Evolutionary conservation across 192 early-diverging fungal genomes (phyloP).

Genomic region (Neocallimastix lanati): DNA sequence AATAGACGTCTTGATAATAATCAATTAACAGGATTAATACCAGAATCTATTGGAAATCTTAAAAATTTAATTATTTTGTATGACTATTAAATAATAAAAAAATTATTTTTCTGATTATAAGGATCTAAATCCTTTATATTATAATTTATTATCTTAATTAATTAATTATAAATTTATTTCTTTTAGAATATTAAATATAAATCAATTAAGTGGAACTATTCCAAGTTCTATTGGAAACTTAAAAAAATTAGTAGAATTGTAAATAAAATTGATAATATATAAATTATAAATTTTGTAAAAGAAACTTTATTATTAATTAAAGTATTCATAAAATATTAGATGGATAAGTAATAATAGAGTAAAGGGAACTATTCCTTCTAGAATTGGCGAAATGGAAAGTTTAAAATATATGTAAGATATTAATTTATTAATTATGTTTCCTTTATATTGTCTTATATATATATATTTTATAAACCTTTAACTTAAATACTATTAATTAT

Average conservation of each 20-base stretch:
- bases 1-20: no score
- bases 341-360: neutral
- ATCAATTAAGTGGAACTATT: neutral
- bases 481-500: no score
- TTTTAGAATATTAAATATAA: neutral
- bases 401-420: neutral
- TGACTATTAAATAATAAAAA: neutral
- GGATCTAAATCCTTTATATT: no score
- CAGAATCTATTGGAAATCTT: neutral
- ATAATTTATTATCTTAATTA: no score
- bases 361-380: neutral
- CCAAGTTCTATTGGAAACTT: neutral
- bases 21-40: neutral
- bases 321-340: neutral
- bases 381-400: neutral
- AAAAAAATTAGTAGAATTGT: neutral
- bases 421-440: no score
- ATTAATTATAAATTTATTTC: no score
- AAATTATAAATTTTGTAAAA: no score
- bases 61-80: neutral
- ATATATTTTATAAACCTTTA: no score
- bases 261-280: no score
- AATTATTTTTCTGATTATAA: no score
- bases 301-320: no score
- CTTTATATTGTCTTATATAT: no score